phyloP scores from a whole-genome alignment of 2,329 filamentous ascomycete genomes.

The Onygena corvina region DNA sequence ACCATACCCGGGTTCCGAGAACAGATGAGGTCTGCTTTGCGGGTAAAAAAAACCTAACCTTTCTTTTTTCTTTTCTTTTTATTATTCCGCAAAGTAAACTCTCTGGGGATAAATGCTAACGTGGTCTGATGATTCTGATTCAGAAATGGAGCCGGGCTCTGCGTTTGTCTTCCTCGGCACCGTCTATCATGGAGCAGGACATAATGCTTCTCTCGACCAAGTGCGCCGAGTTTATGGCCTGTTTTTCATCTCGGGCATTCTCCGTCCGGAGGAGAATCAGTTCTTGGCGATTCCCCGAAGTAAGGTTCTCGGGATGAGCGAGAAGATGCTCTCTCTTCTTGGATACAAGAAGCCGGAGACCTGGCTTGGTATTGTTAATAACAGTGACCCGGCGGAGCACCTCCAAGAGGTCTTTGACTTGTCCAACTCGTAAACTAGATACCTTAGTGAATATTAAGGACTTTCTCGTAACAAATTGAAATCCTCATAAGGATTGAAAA shows the following conservation, averaged over 20 bases:
- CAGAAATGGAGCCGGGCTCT: slow-evolving; percentile 31
- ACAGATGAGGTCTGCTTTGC: slow-evolving; percentile 31
- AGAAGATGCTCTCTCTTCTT: slow-evolving; percentile 5
- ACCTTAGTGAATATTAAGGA: too few relatives aligned
- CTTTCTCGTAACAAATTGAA: too few relatives aligned
- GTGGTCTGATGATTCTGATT: background rate
- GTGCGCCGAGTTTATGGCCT: slow-evolving; percentile 25
- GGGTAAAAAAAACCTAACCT: slow-evolving; percentile 9
- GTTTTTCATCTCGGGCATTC: slow-evolving; percentile 26
- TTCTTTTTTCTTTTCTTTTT: background rate
- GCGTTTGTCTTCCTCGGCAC: slow-evolving; percentile 32
- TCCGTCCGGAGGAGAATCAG: slow-evolving; percentile 27
- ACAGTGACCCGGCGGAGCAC: background rate
- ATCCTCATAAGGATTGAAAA: too few relatives aligned
- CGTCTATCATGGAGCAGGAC: slow-evolving; percentile 33
- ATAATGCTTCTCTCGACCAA: slow-evolving; percentile 25
- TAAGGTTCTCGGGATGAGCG: slow-evolving; percentile 1
- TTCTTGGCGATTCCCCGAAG: slow-evolving; percentile 7
- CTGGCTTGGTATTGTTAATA: slow-evolving; percentile 7
- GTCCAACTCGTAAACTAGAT: background rate
- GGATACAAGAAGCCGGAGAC: slow-evolving; percentile 6
- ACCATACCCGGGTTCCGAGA: slow-evolving; percentile 26
- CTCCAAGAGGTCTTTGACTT: background rate
- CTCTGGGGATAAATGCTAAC: background rate
- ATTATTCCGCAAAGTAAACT: too few relatives aligned